phyloP scores from a whole-genome alignment of 2,329 filamentous ascomycete genomes.

The Lasiodiplodia sp. region DNA sequence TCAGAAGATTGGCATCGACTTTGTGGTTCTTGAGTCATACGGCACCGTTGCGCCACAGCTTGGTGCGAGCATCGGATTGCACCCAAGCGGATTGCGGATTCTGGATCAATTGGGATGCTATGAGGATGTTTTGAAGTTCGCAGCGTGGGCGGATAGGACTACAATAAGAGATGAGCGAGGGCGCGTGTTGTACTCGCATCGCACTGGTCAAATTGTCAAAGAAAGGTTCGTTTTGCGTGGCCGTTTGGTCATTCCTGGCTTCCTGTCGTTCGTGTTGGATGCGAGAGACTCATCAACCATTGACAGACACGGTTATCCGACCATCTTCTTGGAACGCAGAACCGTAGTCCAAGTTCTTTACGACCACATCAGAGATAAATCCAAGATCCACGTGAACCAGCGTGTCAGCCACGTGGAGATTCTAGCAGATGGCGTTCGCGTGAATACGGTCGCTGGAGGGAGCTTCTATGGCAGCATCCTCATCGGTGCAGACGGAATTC shows the following conservation, averaged over 20 bases:
- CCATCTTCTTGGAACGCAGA: not conserved
- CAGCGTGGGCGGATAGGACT: not conserved
- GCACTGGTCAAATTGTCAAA: not conserved
- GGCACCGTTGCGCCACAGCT: constrained; percentile 33
- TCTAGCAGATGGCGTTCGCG: not conserved
- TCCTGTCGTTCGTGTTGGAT: not conserved
- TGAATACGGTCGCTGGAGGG: constrained; percentile 7
- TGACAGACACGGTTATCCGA: not conserved
- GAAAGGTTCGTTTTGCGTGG: not conserved
- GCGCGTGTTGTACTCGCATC: not conserved
- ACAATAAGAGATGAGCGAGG: not conserved
- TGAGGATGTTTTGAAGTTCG: not conserved
- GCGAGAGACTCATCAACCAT: not conserved
- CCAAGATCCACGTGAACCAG: not conserved
- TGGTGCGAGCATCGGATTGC: constrained; percentile 35
- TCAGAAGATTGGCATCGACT: constrained; percentile 8
- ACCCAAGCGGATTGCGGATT: constrained; percentile 33
- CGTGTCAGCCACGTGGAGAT: not conserved
- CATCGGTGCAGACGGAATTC: constrained; percentile 27
- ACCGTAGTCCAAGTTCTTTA: constrained; percentile 23
- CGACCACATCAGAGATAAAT: constrained; percentile 3
- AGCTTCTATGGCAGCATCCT: constrained; percentile 9
- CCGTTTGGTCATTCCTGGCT: not conserved
- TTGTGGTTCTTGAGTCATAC: constrained; percentile 33
- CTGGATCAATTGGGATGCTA: constrained; percentile 37